phyloP scores from a whole-genome alignment of 2,329 filamentous ascomycete species.

The Cladophialophora yegresii region DNA sequence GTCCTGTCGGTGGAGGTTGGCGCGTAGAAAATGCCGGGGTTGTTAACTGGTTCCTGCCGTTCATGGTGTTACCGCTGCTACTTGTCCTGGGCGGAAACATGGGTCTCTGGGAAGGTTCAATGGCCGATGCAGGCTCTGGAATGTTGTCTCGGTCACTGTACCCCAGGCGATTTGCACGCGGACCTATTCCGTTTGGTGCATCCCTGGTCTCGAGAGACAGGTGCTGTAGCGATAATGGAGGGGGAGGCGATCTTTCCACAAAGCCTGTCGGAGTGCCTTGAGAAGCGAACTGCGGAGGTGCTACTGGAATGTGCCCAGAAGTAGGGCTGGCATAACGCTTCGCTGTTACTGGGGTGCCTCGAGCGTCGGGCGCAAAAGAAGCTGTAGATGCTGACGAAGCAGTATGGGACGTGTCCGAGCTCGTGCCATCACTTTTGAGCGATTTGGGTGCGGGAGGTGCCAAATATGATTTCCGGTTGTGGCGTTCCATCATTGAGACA shows the following conservation, averaged over 20 bases:
- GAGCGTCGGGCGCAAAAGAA: conserved; percentile 45
- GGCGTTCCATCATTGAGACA: conserved; percentile 85
- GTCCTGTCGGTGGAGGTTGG: conserved; percentile 58
- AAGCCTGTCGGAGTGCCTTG: conserved; percentile 35
- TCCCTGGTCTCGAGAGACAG: conserved; percentile 48
- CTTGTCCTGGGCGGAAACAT: conserved; percentile 47
- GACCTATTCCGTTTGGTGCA: conserved; percentile 39
- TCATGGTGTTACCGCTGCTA: conserved; percentile 30
- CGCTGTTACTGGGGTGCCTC: conserved; percentile 34
- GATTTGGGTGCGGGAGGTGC: conserved; percentile 79
- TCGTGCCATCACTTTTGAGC: conserved; percentile 59
- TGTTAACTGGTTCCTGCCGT: conserved; percentile 38
- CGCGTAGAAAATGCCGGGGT: conserved; percentile 67
- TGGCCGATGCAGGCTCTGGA: conserved; percentile 43
- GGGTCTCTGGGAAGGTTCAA: conserved; percentile 44
- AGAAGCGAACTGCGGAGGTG: conserved; percentile 42
- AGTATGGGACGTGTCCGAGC: conserved; percentile 38
- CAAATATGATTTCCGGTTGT: conserved; percentile 93
- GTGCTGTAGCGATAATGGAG: conserved; percentile 48
- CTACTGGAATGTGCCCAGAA: conserved; percentile 70
- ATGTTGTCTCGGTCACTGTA: conserved; percentile 35
- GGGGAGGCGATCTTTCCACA: conserved; percentile 40
- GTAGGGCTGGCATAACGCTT: conserved; percentile 60
- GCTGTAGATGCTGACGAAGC: conserved; percentile 34
- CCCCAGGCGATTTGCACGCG: conserved; percentile 29